These are phyloP conservation scores for Avena atlantica DNA, from an alignment of 176 grass and related monocot species.

Conservation along the genomic window DNA sequence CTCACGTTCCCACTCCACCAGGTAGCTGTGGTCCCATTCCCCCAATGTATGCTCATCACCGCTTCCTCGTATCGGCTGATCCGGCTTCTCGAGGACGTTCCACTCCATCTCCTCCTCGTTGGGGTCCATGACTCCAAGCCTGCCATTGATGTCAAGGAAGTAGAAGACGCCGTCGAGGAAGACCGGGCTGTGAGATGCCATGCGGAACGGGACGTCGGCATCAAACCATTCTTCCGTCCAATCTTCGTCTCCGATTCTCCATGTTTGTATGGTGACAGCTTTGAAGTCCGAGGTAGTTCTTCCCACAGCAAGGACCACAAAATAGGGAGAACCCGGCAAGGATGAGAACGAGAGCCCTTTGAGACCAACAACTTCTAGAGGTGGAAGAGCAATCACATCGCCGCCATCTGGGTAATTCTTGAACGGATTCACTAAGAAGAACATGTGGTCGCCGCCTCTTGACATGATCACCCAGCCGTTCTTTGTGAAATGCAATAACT, in stretches of 20 bases:
- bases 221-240: neutral
- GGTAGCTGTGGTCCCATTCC: constrained; percentile 7
- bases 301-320: neutral
- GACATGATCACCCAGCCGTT: too few relatives aligned
- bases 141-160: constrained; percentile 12
- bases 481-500: neutral
- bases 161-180: neutral
- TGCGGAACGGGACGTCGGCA: neutral
- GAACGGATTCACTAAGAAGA: too few relatives aligned
- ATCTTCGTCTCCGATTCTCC: neutral
- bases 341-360: constrained; percentile 4
- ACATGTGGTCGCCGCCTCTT: too few relatives aligned
- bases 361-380: neutral
- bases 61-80: neutral
- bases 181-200: constrained; percentile 8
- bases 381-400: neutral
- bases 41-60: neutral
- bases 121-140: constrained; percentile 31
- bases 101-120: neutral
- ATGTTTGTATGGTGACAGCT: neutral
- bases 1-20: constrained; percentile 33
- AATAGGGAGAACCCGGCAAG: neutral
- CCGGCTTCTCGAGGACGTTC: constrained; percentile 25
- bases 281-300: neutral
- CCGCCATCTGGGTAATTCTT: too few relatives aligned